phyloP scores from a whole-genome alignment of 2,329 filamentous ascomycete species.

The Pyrenochaeta sp. region DNA sequence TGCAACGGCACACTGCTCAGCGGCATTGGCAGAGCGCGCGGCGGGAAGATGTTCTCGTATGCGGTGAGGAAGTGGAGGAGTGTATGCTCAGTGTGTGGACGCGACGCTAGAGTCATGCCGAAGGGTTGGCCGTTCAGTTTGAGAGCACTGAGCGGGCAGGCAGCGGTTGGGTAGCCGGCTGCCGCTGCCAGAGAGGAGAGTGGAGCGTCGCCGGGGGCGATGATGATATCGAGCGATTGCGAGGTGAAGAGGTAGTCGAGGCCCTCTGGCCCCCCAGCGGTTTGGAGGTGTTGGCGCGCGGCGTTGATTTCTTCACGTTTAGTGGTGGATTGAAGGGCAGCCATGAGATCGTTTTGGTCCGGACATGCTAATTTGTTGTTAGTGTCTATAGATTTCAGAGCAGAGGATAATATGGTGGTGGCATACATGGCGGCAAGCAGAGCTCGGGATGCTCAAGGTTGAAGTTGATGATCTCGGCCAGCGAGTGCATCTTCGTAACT shows the following conservation, averaged over 20 bases:
- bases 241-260: conserved; percentile 42
- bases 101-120: conserved; percentile 42
- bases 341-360: conserved; percentile 47
- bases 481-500: conserved; percentile 46
- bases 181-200: conserved; percentile 47
- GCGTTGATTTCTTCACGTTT: conserved; percentile 35
- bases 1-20: conserved; percentile 38
- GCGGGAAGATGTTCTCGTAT: conserved; percentile 47
- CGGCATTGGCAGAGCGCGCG: conserved; percentile 41
- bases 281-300: conserved; percentile 38
- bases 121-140: conserved; percentile 49
- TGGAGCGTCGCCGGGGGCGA: conserved; percentile 45
- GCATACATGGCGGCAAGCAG: conserved; percentile 40
- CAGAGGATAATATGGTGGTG: neutral
- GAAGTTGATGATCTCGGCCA: conserved; percentile 50
- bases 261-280: conserved; percentile 41
- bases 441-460: conserved; percentile 48
- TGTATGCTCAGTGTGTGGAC: conserved; percentile 41
- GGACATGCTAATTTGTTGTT: conserved; percentile 32
- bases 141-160: conserved; percentile 43
- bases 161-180: conserved; percentile 47
- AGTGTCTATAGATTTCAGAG: neutral
- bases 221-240: conserved; percentile 43
- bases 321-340: conserved; percentile 35
- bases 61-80: conserved; percentile 48